Conservation (phyloP, 2,329 filamentous ascomycete species). For the Clarireedia sp. region DNA sequence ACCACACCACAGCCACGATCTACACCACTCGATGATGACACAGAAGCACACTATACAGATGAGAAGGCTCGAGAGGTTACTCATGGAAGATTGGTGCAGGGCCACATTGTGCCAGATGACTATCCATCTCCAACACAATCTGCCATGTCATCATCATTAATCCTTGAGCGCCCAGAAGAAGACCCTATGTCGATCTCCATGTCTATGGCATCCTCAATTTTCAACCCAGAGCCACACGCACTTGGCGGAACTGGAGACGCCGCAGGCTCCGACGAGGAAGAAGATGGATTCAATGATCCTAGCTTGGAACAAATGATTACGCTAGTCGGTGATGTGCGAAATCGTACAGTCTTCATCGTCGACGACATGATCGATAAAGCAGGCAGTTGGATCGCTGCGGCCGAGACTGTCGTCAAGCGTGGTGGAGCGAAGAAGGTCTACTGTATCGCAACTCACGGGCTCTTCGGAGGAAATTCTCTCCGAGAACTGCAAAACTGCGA, state of each 20-base stretch:
- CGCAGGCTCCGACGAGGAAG: constrained; percentile 83
- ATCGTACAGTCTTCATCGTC: constrained; percentile 84
- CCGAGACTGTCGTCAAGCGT: constrained; percentile 90
- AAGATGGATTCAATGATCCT: constrained; percentile 74
- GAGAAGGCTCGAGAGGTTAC: constrained; percentile 82
- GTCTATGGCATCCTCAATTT: constrained; percentile 73
- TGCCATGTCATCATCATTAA: constrained; percentile 52
- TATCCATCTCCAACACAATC: constrained; percentile 72
- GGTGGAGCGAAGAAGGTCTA: constrained; percentile 90
- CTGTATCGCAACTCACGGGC: constrained; percentile 92
- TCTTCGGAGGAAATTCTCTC: constrained; percentile 85
- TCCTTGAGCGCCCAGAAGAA: constrained; percentile 50
- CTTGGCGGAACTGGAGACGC: constrained; percentile 81
- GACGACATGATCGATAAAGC: constrained; percentile 99
- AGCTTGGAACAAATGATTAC: constrained; percentile 92
- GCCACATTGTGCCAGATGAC: constrained; percentile 91
- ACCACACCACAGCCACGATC: constrained; percentile 16
- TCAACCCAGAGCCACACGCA: constrained; percentile 57
- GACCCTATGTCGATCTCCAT: constrained; percentile 64
- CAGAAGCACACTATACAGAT: constrained; percentile 40
- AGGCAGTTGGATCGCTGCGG: constrained; percentile 92
- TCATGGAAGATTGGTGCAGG: constrained; percentile 82
- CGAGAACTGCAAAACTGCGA: constrained; percentile 86
- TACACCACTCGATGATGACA: constrained; percentile 21
- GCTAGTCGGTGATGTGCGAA: constrained; percentile 87